Percentiles rank a stretch among this genome's conserved stretches.
These are phyloP conservation scores for Aspergillus nomiae DNA, from an alignment of 2,329 filamentous ascomycete species.

Conservation along the genomic window DNA sequence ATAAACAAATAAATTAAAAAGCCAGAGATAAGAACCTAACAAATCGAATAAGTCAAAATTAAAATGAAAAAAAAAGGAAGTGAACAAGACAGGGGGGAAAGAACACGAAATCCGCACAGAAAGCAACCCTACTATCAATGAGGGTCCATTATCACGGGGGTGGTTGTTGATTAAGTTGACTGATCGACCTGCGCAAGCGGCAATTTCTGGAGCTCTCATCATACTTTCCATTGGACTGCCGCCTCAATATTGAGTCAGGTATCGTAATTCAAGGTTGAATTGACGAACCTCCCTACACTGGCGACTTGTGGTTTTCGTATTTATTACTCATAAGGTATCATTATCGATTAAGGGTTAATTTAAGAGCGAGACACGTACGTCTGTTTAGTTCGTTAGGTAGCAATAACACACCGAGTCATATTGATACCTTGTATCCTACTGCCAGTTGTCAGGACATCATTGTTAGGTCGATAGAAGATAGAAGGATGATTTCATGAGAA, in stretches of 20 bases:
- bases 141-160: neutral
- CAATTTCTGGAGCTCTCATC: constrained; percentile 1
- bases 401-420: neutral
- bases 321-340: neutral
- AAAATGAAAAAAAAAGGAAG: neutral
- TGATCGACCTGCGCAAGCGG: constrained; percentile 4
- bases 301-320: neutral
- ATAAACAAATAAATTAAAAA: neutral
- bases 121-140: neutral
- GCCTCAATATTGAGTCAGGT: neutral
- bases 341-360: neutral
- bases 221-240: neutral
- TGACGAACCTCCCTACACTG: neutral
- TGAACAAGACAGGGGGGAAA: neutral
- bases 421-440: neutral
- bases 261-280: neutral
- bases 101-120: neutral
- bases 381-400: neutral
- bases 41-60: neutral
- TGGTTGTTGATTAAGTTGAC: constrained; percentile 2
- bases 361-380: neutral
- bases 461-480: neutral
- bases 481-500: neutral
- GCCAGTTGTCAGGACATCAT: neutral
- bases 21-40: neutral